Conservation (phyloP, 768 basidiomycete genomes). For the Phylloporus sp. region DNA sequence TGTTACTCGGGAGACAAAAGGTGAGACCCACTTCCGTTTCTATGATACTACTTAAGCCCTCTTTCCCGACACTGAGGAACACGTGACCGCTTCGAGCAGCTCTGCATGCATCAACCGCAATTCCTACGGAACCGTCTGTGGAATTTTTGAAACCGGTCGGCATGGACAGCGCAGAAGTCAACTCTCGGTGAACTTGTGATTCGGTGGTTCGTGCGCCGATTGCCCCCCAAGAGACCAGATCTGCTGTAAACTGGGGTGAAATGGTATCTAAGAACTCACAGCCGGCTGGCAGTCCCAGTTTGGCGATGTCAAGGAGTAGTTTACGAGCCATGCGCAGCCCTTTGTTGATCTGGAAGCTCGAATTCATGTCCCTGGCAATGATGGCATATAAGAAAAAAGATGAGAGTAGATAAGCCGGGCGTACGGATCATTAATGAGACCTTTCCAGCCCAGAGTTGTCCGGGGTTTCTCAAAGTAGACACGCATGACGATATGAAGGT, state of each 20-base stretch:
- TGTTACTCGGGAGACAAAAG: not conserved
- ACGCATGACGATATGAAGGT: conserved; percentile 93
- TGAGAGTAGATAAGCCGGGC: not conserved
- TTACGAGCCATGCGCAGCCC: conserved; percentile 87
- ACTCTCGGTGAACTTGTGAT: conserved; percentile 88
- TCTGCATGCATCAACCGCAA: conserved; percentile 94
- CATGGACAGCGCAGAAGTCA: conserved; percentile 86
- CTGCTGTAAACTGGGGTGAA: conserved; percentile 86
- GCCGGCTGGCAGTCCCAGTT: conserved; percentile 89
- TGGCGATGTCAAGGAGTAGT: conserved; percentile 83
- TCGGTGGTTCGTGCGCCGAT: conserved; percentile 94
- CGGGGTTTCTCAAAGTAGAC: conserved; percentile 98
- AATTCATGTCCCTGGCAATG: conserved; percentile 63
- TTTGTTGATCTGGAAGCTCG: conserved; percentile 93
- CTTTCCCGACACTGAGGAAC: conserved; percentile 96
- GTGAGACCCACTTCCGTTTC: conserved; percentile 71
- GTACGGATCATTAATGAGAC: conserved; percentile 91
- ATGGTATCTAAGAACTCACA: conserved; percentile 91
- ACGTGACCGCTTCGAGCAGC: conserved; percentile 89
- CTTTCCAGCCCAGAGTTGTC: conserved; percentile 99
- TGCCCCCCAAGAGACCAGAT: conserved; percentile 92
- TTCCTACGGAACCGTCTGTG: conserved; percentile 87
- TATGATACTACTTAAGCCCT: conserved; percentile 90
- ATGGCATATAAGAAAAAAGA: not conserved
- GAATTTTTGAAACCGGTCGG: conserved; percentile 99